phyloP scores from a whole-genome alignment of 2,329 filamentous ascomycete genomes.

The Fusarium goolgardi region DNA sequence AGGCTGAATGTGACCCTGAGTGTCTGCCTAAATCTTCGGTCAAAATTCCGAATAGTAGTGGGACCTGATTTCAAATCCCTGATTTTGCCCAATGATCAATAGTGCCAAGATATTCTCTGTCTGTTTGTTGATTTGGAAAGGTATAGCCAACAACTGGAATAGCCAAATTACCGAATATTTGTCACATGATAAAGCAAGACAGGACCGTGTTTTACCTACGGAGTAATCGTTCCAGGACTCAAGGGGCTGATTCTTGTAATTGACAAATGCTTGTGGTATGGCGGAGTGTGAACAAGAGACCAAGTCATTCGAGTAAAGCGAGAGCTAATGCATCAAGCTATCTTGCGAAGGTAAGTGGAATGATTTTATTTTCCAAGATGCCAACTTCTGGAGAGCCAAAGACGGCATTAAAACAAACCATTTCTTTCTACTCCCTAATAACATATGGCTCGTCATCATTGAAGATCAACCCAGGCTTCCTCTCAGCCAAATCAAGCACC shows the following conservation, averaged over 20 bases:
- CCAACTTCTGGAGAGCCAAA: too few relatives aligned
- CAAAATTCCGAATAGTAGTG: background rate
- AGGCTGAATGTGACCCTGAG: background rate
- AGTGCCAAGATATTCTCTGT: background rate
- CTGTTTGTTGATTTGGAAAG: background rate
- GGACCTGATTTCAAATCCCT: background rate
- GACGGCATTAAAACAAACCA: background rate
- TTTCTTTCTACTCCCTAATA: background rate
- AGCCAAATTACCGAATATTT: background rate
- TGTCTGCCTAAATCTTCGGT: background rate
- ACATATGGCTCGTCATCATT: conserved; percentile 17
- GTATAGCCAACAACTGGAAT: background rate
- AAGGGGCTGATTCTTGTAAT: too few relatives aligned
- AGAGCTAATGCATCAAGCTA: too few relatives aligned
- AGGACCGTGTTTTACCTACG: too few relatives aligned
- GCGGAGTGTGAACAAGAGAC: too few relatives aligned
- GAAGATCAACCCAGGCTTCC: conserved; percentile 18
- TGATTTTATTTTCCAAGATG: too few relatives aligned
- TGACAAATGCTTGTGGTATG: too few relatives aligned
- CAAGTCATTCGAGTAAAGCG: too few relatives aligned
- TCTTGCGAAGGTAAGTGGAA: too few relatives aligned
- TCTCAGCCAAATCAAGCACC: conserved; percentile 19
- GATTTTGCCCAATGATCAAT: background rate
- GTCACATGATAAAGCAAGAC: too few relatives aligned
- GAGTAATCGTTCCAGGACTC: too few relatives aligned